phyloP scores from a whole-genome alignment of 345 rosid genomes.

The Salix viminalis region DNA sequence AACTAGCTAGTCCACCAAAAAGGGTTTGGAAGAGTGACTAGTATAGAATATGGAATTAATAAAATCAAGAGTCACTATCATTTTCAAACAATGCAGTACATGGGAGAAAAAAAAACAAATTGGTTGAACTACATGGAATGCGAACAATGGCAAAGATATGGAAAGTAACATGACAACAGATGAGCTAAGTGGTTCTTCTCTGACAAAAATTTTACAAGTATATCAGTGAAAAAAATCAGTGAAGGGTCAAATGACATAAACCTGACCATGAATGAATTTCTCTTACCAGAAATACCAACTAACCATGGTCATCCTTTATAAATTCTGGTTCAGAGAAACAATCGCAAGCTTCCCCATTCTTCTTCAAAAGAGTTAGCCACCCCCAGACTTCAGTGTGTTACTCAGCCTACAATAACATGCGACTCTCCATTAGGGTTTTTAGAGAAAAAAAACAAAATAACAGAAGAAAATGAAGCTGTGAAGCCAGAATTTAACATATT shows the following conservation, averaged over 20 bases:
- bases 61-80: not conserved
- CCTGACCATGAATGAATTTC: not conserved
- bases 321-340: not conserved
- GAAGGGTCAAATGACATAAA: conserved; percentile 9
- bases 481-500: not conserved
- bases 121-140: not conserved
- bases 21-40: not conserved
- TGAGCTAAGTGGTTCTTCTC: conserved; percentile 1
- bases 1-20: not conserved
- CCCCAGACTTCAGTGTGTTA: conserved; percentile 51
- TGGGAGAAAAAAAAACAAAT: not conserved
- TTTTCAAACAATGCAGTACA: not conserved
- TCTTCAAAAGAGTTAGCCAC: conserved; percentile 20
- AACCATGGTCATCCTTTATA: not conserved
- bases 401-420: conserved; percentile 44
- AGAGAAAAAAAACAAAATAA: not conserved
- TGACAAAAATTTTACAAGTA: not conserved
- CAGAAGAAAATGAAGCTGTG: conserved; percentile 8
- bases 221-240: conserved; percentile 9
- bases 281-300: not conserved
- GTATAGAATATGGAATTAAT: not conserved
- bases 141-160: not conserved
- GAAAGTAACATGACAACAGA: not conserved
- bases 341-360: not conserved
- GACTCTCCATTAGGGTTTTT: not conserved